Conservation (phyloP, 2,329 filamentous ascomycete genomes). For the Gliomastix tumulicola region DNA sequence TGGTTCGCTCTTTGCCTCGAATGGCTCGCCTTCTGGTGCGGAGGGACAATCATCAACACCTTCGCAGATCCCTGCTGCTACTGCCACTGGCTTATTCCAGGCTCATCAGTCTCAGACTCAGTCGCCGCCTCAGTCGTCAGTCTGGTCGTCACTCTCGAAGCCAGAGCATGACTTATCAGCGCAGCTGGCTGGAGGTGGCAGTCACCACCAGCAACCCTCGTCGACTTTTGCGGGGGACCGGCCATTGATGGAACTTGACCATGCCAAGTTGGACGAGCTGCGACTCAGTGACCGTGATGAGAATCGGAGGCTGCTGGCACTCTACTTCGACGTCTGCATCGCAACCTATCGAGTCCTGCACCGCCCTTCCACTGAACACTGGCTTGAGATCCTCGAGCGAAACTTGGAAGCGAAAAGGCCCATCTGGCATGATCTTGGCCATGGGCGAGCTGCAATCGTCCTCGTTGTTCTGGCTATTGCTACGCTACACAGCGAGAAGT, state of each 20-base stretch:
- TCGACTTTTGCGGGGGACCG: conserved; percentile 43
- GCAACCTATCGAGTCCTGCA: conserved; percentile 49
- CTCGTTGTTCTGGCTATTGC: conserved; percentile 39
- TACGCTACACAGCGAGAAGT: conserved; percentile 39
- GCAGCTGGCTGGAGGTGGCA: conserved; percentile 43
- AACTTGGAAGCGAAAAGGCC: conserved; percentile 24
- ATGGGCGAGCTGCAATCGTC: conserved; percentile 37
- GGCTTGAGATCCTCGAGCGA: conserved; percentile 31
- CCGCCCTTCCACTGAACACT: conserved; percentile 37
- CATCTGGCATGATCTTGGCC: conserved; percentile 27
- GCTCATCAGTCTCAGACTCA: no score
- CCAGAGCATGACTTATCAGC: conserved; percentile 43
- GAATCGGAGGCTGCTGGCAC: conserved; percentile 31
- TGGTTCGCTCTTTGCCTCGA: no score
- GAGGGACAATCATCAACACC: no score
- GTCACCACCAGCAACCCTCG: conserved; percentile 34
- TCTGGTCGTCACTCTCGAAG: no score
- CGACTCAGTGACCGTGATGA: conserved; percentile 26
- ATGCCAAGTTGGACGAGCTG: conserved; percentile 17
- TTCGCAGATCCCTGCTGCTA: conserved; percentile 45
- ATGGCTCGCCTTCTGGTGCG: conserved; percentile 8
- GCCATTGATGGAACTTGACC: conserved; percentile 27
- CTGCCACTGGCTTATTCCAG: no score
- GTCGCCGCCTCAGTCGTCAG: conserved; percentile 43
- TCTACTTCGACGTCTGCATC: conserved; percentile 49